Base-by-base conservation (phyloP, 1,284 basidiomycete genomes). In the Earliella scabrosa region DNA sequence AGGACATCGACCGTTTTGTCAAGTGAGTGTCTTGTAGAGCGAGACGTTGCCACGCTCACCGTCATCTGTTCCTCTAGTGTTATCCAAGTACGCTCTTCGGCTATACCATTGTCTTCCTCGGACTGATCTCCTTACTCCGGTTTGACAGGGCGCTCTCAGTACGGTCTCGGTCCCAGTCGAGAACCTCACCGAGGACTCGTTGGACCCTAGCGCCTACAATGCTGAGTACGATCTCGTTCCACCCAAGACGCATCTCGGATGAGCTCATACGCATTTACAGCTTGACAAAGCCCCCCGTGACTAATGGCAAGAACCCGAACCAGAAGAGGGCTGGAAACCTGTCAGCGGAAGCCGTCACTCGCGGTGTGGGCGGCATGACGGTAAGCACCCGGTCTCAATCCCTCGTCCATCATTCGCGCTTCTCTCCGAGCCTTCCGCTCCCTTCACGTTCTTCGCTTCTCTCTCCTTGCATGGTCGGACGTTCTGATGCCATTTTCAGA, bases 331-430 rank as follows among this genome's bases (percentile, higher is more conserved):
- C 63, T 27, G 39, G 51, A 21, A 69, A 69, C 50, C 53, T 69
- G 3, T 60, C 56, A 11, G 66, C 63, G 3, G 52, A 67, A 44
- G 65, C 70, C n/a, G 65, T 72, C 31, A 70, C 70, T 1, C 67
- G 68, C 32, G 58, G 64, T n/a, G 70, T 72, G 21, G 71, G 71
- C 3, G 71, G 71, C n/a, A 73, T 73, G 71, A 47, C 59, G 24
- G 41, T 43, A 43, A 13, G 41, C n/a, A n/a, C n/a, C n/a, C n/a
- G n/a, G n/a, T n/a, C n/a, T n/a, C n/a, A n/a, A n/a, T n/a, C n/a
- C n/a, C n/a, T n/a, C n/a, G n/a, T n/a, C n/a, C n/a, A n/a, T n/a
- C n/a, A n/a, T n/a, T n/a, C n/a, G 26, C 41, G 41, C 41, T 43
- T 29, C 36, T 5, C 26, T 70, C 68, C n/a, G n/a, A 24, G 69